Base-by-base conservation (phyloP, 257 asterid genomes). In the Misopates orontium region DNA sequence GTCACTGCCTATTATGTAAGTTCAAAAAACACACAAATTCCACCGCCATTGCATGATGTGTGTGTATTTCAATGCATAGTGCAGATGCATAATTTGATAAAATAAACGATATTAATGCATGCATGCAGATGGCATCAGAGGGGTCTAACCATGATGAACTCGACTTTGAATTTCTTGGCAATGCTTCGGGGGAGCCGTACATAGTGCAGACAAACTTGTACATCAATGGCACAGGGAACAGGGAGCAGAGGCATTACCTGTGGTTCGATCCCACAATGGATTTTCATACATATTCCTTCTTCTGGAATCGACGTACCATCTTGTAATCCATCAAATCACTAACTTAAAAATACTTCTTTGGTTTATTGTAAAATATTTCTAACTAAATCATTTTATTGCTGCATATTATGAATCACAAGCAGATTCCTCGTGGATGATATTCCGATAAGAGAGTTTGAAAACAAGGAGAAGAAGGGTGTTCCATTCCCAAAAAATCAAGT, bases 91-190 rank as follows among this genome's bases (percentile, higher is more conserved):
- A 18, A 8, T 4, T 19, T 16, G 21, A 57, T 15, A 2, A 8
- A 2, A 18, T 32, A 18, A 28, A 12, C 20, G 15, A 22, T 58
- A 15, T n/a, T 40, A 12, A 60, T 12, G 54, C 28, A 16, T 25
- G 40, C 15, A 36, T 79, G 86, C 73, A 85, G 91, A 71, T 78
- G 81, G 32, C 88, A 19, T 80, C 86, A 1, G 80, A 82, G 18
- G 84, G 84, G 60, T 70, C 71, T 12, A 69, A 76, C 57, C 88
- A 80, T 16, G 91, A 85, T n/a, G 91, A 85, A 72, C 77, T 85
- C 31, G 91, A 82, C 68, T 85, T 85, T 10, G 91, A 85, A 58
- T 85, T 85, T 73, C 83, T 85, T 1, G 91, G 91, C 12, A 85
- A 85, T 60, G 78, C 67, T 25, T 66, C 91, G 5, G 91, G 88